Evolutionary conservation across 225 moss, liverwort and hornwort genomes (phyloP).

Genomic region (Antitrichia curtipendula): DNA sequence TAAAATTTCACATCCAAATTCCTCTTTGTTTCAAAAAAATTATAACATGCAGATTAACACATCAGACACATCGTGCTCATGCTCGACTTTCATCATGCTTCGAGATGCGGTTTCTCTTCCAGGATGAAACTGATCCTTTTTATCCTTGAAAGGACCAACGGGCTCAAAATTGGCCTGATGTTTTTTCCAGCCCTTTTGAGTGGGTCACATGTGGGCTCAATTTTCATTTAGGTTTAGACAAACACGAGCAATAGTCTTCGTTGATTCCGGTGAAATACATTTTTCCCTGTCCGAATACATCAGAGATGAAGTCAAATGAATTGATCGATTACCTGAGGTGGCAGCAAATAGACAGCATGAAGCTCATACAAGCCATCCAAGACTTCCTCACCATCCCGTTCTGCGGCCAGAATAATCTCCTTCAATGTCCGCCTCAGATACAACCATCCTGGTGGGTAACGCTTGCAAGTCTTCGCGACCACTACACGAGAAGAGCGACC

Average conservation of each 20-base stretch:
- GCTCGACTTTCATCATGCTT: background rate
- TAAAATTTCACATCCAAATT: background rate
- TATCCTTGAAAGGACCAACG: background rate
- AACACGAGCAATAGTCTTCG: background rate
- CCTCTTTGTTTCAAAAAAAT: background rate
- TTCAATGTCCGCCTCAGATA: conserved; percentile 66
- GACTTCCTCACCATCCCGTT: conserved; percentile 72
- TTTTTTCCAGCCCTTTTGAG: background rate
- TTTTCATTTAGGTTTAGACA: background rate
- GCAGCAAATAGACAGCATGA: conserved; percentile 36
- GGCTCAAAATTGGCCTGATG: background rate
- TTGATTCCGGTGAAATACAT: background rate
- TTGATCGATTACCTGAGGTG: conserved; percentile 12
- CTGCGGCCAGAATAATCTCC: conserved; percentile 70
- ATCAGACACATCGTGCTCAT: background rate
- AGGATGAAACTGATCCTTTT: background rate
- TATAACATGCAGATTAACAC: background rate
- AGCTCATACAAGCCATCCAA: conserved; percentile 64
- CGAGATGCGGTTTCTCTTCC: background rate
- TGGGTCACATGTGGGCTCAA: background rate
- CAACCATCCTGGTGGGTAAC: conserved; percentile 53
- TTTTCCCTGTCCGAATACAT: background rate
- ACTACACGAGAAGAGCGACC: conserved; percentile 13
- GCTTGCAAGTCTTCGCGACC: conserved; percentile 57
- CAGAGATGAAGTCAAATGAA: background rate